Percentiles rank a stretch among this genome's conserved stretches.
These are phyloP conservation scores for Mycotypha africana DNA, from an alignment of 371 early-diverging fungal species.

Conservation along the genomic window DNA sequence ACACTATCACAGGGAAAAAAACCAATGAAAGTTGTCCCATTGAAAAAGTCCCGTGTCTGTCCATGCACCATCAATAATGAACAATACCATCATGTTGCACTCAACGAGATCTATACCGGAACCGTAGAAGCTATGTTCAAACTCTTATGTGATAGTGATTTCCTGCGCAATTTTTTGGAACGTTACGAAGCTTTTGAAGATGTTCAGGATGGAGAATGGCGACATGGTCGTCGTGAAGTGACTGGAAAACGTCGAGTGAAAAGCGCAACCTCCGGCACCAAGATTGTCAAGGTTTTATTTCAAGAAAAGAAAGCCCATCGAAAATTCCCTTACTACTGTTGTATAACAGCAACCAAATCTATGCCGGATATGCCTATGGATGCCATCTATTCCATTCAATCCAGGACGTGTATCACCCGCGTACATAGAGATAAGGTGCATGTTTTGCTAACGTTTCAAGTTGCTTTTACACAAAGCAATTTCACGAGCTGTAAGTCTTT, in stretches of 20 bases:
- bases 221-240: constrained; percentile 12
- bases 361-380: constrained; percentile 77
- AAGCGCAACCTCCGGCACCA: constrained; percentile 47
- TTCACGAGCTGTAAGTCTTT: constrained; percentile 54
- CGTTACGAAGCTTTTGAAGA: constrained; percentile 29
- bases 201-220: constrained; percentile 26
- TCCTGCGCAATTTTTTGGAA: constrained; percentile 19
- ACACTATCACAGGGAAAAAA: too few relatives aligned
- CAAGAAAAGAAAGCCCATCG: constrained; percentile 43
- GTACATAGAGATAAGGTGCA: constrained; percentile 47
- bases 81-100: constrained; percentile 32
- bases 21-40: too few relatives aligned
- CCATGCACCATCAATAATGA: constrained; percentile 36
- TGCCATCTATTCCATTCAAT: constrained; percentile 62
- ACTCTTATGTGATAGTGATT: constrained; percentile 30
- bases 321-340: constrained; percentile 50
- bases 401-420: constrained; percentile 76
- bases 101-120: constrained; percentile 39
- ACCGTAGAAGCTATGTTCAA: constrained; percentile 34
- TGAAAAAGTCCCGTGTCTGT: constrained; percentile 28
- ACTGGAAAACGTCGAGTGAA: constrained; percentile 18
- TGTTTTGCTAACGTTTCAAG: constrained; percentile 52
- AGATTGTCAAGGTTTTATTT: constrained; percentile 52
- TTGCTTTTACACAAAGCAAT: constrained; percentile 60
- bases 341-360: constrained; percentile 57